phyloP scores from a whole-genome alignment of 805 yeast genomes.

The Candida yuanshanica region DNA sequence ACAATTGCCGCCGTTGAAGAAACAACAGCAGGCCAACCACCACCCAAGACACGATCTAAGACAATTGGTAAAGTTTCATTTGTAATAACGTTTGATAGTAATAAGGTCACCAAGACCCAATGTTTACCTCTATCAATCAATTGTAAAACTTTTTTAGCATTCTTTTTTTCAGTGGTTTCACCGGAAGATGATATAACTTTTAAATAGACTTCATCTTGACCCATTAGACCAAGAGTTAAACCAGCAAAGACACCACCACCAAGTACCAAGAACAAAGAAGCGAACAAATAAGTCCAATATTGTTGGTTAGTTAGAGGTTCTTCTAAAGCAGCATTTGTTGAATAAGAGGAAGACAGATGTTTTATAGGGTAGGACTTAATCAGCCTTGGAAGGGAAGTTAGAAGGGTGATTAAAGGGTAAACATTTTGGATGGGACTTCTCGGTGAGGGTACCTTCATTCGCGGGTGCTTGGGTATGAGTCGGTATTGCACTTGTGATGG shows the following conservation, averaged over 20 bases:
- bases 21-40: slow-evolving; percentile 96
- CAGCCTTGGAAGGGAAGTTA: not conserved
- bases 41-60: slow-evolving; percentile 87
- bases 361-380: not conserved
- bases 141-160: slow-evolving; percentile 66
- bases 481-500: not conserved
- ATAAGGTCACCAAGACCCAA: slow-evolving; percentile 89
- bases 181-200: slow-evolving; percentile 91
- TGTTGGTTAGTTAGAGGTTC: slow-evolving; percentile 15
- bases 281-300: slow-evolving; percentile 24
- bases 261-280: slow-evolving; percentile 58
- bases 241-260: slow-evolving; percentile 92
- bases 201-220: slow-evolving; percentile 92
- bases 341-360: not conserved
- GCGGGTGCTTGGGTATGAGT: not conserved
- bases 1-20: slow-evolving; percentile 91
- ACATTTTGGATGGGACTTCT: slow-evolving; percentile 1
- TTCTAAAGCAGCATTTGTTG: not conserved
- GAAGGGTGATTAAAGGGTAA: not conserved
- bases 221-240: slow-evolving; percentile 92
- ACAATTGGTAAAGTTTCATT: slow-evolving; percentile 94
- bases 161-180: slow-evolving; percentile 55
- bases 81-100: slow-evolving; percentile 83
- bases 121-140: slow-evolving; percentile 84
- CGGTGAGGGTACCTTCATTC: slow-evolving; percentile 1